Percentiles rank a stretch among this genome's conserved stretches.
Conservation (phyloP, 192 early-diverging fungal species). For the Gamsiella multidivaricata region DNA sequence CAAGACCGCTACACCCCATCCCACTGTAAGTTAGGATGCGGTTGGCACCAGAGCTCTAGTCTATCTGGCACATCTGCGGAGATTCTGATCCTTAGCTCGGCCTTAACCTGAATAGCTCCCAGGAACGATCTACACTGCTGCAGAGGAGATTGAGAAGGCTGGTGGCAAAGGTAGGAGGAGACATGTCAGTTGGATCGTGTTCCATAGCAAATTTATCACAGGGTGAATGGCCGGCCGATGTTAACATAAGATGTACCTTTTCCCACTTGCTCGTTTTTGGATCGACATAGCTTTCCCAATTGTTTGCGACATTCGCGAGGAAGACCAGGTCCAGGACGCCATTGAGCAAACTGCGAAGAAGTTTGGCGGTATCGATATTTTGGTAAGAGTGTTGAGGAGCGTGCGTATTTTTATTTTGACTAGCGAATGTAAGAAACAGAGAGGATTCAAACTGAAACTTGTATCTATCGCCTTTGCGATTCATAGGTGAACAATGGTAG, state of each 20-base stretch:
- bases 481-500: slow-evolving; percentile 45
- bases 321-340: slow-evolving; percentile 75
- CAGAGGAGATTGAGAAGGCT: slow-evolving; percentile 74
- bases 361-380: slow-evolving; percentile 87
- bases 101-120: slow-evolving; percentile 63
- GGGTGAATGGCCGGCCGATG: too few species aligned
- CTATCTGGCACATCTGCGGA: too few species aligned
- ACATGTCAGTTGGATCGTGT: neutral
- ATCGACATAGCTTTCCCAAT: slow-evolving; percentile 70
- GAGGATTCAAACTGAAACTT: too few species aligned
- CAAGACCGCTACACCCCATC: slow-evolving; percentile 77
- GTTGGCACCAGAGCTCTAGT: neutral
- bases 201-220: neutral
- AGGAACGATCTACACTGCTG: slow-evolving; percentile 86
- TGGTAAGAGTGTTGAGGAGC: slow-evolving; percentile 86
- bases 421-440: too few species aligned
- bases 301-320: slow-evolving; percentile 86
- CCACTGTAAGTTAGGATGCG: slow-evolving; percentile 55
- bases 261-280: neutral
- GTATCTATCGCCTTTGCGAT: neutral
- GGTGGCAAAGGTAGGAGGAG: slow-evolving; percentile 68
- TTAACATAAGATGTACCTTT: too few species aligned
- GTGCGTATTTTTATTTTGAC: neutral
- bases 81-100: neutral
- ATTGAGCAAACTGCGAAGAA: slow-evolving; percentile 70